Evolutionary conservation across 345 rosid species (phyloP), one percentile per base, ranked within the genome.

Genomic region (Syzygium jambos): DNA sequence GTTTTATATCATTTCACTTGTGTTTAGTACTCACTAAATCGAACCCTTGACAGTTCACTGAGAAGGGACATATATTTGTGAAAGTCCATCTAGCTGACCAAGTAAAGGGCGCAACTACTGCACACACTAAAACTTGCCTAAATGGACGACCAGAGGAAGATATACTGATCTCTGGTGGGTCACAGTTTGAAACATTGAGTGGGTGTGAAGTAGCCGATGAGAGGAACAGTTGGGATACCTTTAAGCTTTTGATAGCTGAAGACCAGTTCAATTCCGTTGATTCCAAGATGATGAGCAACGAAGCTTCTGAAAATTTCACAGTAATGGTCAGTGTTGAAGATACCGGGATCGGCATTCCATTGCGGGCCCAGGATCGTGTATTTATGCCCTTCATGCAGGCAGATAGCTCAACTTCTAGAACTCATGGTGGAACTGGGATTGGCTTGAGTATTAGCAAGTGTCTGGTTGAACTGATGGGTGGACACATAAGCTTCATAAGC

Each of bases 331-430:
- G 93, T 22, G 97, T 98, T 87, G 99, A 98, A 93, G 99, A 98
- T 93, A 98, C 99, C 0, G 99, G 99, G 52, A 95, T 95, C 5
- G 99, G 99, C 52, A 96, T 98, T 88, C 99, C 99, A 41, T 88
- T 95, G 65, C 84, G 57, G 25, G 99, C 99, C 27, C 99, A 98
- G 86, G 95, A 94, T 41, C 95, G 98, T 38, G 97, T 98, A 53
- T 98, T 98, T 90, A 94, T 91, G 94, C 99, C 99, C 46, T 98
- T 98, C 88, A 93, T 98, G 96, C 99, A 98, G 92, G 99, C 99
- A 27, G 99, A 96, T 87, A 96, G 99, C 91, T 98, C 99, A 43
- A 98, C 98, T 59, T 98, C 99, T 52, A 93, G 99, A 90, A 91
- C 91, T 84, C 93, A 93, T 65, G 99, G 99, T 65, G 99, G 99